Conservation (phyloP, 2,329 filamentous ascomycete genomes). For the Stenocarpella maydis region DNA sequence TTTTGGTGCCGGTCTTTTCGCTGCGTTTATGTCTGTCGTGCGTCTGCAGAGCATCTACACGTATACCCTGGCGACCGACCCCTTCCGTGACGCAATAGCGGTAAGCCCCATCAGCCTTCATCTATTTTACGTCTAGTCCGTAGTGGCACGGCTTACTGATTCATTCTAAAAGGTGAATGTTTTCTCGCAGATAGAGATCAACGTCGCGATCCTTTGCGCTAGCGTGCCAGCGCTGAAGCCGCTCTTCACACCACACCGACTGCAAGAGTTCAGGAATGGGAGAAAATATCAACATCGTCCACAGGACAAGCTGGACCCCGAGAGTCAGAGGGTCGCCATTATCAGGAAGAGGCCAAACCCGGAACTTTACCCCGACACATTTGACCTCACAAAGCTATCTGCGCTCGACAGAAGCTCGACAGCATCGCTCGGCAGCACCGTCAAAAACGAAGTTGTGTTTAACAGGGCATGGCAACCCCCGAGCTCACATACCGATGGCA, state of each 20-base stretch:
- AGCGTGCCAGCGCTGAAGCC: conserved; percentile 60
- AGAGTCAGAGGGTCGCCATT: background rate
- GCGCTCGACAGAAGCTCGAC: background rate
- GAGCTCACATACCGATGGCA: background rate
- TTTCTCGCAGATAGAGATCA: conserved; percentile 59
- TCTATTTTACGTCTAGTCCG: background rate
- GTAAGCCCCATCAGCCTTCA: background rate
- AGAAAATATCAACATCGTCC: conserved; percentile 1
- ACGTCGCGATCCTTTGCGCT: conserved; percentile 58
- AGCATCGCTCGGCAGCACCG: background rate
- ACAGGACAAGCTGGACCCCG: background rate
- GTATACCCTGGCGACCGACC: conserved; percentile 48
- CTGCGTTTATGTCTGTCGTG: conserved; percentile 48
- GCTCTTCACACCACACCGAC: conserved; percentile 44
- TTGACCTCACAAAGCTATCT: conserved; percentile 18
- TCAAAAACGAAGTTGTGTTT: background rate
- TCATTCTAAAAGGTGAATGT: conserved; percentile 44
- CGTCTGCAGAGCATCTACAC: conserved; percentile 50
- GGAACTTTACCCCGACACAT: background rate
- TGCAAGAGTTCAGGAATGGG: background rate
- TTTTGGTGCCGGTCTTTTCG: conserved; percentile 52
- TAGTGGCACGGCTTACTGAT: background rate
- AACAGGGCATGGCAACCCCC: background rate
- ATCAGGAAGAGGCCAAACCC: conserved; percentile 9
- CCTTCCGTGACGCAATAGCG: conserved; percentile 40